phyloP scores from a whole-genome alignment of 805 yeast genomes.

The Candida tibetensis region DNA sequence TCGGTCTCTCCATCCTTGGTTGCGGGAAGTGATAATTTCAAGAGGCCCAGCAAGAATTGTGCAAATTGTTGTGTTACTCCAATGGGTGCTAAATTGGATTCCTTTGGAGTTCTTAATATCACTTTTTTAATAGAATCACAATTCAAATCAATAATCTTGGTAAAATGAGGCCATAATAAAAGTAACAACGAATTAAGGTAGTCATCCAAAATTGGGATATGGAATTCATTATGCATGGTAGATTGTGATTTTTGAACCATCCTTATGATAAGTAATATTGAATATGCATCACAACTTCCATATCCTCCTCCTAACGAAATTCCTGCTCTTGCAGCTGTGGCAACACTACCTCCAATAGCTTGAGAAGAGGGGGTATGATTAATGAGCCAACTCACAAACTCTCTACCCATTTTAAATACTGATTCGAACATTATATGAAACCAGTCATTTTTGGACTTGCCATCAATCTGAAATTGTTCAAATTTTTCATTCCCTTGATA shows the following conservation, averaged over 20 bases:
- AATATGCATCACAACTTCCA: slow-evolving; percentile 68
- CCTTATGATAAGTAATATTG: slow-evolving; percentile 72
- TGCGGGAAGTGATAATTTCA: slow-evolving; percentile 47
- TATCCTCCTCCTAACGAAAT: slow-evolving; percentile 8
- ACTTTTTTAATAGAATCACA: slow-evolving; percentile 67
- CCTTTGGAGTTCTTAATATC: slow-evolving; percentile 28
- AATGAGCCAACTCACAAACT: slow-evolving; percentile 44
- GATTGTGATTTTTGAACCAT: slow-evolving; percentile 62
- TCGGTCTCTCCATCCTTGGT: slow-evolving; percentile 14
- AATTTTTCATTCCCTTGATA: slow-evolving; percentile 41
- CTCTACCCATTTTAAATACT: slow-evolving; percentile 43
- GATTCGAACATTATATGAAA: slow-evolving; percentile 34
- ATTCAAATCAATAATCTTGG: slow-evolving; percentile 70
- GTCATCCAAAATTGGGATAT: slow-evolving; percentile 68
- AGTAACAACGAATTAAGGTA: slow-evolving; percentile 65
- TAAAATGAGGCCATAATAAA: slow-evolving; percentile 83
- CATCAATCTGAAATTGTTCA: slow-evolving; percentile 16
- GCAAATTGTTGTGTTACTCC: slow-evolving; percentile 79
- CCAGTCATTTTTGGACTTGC: slow-evolving; percentile 26
- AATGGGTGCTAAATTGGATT: slow-evolving; percentile 40
- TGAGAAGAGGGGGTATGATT: slow-evolving; percentile 34
- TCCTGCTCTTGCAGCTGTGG: slow-evolving; percentile 17
- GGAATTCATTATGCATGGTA: slow-evolving; percentile 61
- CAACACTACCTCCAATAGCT: slow-evolving; percentile 8
- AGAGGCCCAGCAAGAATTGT: slow-evolving; percentile 63